A percentile compares a stretch with the other conserved stretches of the same genome.
These are phyloP conservation scores for Linum tenue DNA, from an alignment of 345 rosid species.

Conservation along the genomic window DNA sequence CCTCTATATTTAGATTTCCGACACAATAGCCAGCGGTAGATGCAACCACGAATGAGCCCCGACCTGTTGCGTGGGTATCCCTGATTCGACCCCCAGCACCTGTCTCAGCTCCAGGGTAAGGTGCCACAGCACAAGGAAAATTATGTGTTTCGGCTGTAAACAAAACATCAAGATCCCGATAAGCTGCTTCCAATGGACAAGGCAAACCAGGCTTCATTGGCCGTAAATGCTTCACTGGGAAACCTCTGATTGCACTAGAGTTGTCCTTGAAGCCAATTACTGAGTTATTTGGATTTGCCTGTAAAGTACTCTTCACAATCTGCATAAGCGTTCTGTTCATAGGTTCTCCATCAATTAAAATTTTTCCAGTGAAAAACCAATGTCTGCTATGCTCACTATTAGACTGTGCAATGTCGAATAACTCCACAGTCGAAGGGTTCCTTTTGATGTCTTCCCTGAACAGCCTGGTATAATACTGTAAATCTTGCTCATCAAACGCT, in stretches of 20 bases:
- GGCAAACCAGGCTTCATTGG: conserved; percentile 64
- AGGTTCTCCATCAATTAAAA: conserved; percentile 74
- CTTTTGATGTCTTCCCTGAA: conserved; percentile 68
- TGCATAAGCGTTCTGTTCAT: conserved; percentile 81
- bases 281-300: conserved; percentile 70
- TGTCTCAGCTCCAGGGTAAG: conserved; percentile 96
- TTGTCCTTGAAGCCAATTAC: conserved; percentile 93
- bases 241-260: conserved; percentile 90
- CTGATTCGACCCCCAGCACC: conserved; percentile 97
- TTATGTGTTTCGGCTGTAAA: conserved; percentile 96
- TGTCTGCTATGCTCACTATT: conserved; percentile 93
- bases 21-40: conserved; percentile 83
- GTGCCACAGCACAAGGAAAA: conserved; percentile 98
- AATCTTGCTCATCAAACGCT: conserved; percentile 92
- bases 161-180: conserved; percentile 61
- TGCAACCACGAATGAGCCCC: conserved; percentile 83
- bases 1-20: conserved; percentile 72
- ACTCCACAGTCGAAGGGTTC: conserved; percentile 78
- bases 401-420: conserved; percentile 91
- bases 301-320: conserved; percentile 83
- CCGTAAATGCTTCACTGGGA: conserved; percentile 55
- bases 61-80: conserved; percentile 97
- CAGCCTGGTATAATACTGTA: conserved; percentile 71
- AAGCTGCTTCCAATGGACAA: conserved; percentile 39
- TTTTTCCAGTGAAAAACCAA: conserved; percentile 91